phyloP scores from a whole-genome alignment of 164 flowering plant genomes.

The Nymphaea colorata region DNA sequence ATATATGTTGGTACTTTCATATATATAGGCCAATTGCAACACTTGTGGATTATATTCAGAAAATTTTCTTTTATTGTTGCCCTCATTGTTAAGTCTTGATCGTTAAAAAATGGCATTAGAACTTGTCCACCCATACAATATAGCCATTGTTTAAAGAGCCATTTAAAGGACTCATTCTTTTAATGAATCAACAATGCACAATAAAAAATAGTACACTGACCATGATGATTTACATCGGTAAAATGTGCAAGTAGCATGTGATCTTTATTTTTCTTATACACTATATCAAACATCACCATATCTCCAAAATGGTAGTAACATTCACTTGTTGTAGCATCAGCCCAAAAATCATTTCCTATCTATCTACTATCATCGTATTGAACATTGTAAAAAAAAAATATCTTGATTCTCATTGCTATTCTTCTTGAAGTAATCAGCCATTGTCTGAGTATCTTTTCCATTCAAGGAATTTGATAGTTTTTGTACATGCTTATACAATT shows the following conservation, averaged over 20 bases:
- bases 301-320: slow-evolving; percentile 4
- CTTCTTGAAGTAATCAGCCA: slow-evolving; percentile 1
- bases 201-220: slow-evolving; percentile 2
- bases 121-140: slow-evolving; percentile 6
- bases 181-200: slow-evolving; percentile 4
- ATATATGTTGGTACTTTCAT: slow-evolving; percentile 1
- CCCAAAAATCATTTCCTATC: slow-evolving; percentile 7
- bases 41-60: slow-evolving; percentile 1
- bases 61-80: slow-evolving; percentile 5
- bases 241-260: slow-evolving; percentile 5
- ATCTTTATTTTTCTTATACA: slow-evolving; percentile 3
- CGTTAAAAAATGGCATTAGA: slow-evolving; percentile 7
- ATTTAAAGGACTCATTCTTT: slow-evolving; percentile 2
- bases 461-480: no score
- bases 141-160: slow-evolving; percentile 8
- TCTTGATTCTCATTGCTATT: neutral
- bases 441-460: neutral
- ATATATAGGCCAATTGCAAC: slow-evolving; percentile 3
- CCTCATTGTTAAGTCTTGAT: slow-evolving; percentile 1
- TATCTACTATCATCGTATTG: slow-evolving; percentile 2
- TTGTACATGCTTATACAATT: no score
- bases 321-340: neutral
- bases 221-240: slow-evolving; percentile 6
- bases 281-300: slow-evolving; percentile 3
- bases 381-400: neutral